Percentiles rank a stretch among this genome's conserved stretches.
These are phyloP conservation scores for Cutaneotrichosporon cutaneum DNA, from an alignment of 1,284 basidiomycete species.

Conservation along the genomic window DNA sequence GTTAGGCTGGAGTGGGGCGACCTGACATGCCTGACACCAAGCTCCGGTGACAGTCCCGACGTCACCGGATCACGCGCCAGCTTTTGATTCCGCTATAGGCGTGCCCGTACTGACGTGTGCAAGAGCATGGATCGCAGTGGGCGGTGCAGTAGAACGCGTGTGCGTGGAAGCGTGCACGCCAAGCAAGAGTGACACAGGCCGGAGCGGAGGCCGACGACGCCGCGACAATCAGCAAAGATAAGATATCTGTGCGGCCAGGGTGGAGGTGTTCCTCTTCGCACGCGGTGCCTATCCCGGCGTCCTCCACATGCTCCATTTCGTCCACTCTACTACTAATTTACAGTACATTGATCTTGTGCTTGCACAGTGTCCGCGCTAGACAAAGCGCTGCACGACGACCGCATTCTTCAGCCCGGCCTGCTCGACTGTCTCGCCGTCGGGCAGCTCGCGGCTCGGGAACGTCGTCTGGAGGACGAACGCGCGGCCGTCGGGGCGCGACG, in stretches of 20 bases:
- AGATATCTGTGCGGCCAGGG: background rate
- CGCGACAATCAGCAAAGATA: background rate
- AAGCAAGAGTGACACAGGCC: background rate
- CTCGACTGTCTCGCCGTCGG: conserved; percentile 69
- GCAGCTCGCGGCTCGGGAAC: conserved; percentile 76
- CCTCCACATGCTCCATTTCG: background rate
- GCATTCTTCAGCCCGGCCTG: conserved; percentile 73
- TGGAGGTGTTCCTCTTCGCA: background rate
- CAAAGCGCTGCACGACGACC: conserved; percentile 77
- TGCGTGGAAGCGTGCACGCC: background rate
- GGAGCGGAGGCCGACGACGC: background rate
- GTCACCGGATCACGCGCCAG: too few species aligned
- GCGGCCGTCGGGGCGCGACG: conserved; percentile 77
- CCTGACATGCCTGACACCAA: too few species aligned
- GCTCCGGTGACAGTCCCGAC: too few species aligned
- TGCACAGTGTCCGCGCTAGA: conserved; percentile 16
- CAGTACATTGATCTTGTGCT: background rate
- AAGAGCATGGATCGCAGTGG: too few species aligned
- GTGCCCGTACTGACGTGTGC: too few species aligned
- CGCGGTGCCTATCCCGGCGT: background rate
- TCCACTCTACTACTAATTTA: background rate
- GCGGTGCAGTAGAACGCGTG: background rate
- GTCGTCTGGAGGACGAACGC: conserved; percentile 77
- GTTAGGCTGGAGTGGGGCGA: too few species aligned
- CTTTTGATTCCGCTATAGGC: too few species aligned